These are phyloP conservation scores for Pisolithus microcarpus DNA, from an alignment of 768 basidiomycete species.

Conservation along the genomic window DNA sequence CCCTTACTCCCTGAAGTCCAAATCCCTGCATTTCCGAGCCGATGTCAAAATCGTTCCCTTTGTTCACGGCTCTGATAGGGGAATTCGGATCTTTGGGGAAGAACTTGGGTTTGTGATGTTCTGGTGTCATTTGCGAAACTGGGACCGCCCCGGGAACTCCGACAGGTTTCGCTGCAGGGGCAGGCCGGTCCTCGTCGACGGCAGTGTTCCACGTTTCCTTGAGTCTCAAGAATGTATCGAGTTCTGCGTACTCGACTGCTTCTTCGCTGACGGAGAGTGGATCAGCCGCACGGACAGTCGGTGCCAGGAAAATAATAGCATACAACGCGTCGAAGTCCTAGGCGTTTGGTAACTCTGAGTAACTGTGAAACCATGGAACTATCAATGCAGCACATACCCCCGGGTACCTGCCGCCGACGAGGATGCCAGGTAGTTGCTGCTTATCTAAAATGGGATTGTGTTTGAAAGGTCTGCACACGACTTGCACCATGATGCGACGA, in stretches of 20 bases:
- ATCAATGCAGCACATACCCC: conserved; percentile 50
- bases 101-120: conserved; percentile 54
- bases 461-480: background rate
- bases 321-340: conserved; percentile 74
- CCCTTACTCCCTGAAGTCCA: conserved; percentile 70
- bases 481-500: background rate
- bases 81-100: conserved; percentile 38
- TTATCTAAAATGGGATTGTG: conserved; percentile 46
- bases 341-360: background rate
- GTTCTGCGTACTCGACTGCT: conserved; percentile 73
- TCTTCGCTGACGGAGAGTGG: conserved; percentile 53
- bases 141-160: conserved; percentile 76
- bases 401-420: conserved; percentile 68
- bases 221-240: conserved; percentile 62
- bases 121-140: conserved; percentile 76
- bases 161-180: conserved; percentile 51
- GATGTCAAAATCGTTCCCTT: conserved; percentile 52
- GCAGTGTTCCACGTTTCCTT: conserved; percentile 60
- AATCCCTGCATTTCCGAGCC: conserved; percentile 62
- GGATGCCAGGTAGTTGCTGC: conserved; percentile 77
- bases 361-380: conserved; percentile 1
- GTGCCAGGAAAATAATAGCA: conserved; percentile 20
- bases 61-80: conserved; percentile 53
- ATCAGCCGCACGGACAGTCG: conserved; percentile 1
- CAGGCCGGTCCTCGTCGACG: conserved; percentile 54